Conservation (phyloP, 2,329 filamentous ascomycete genomes). For the Xylariaceae sp. region DNA sequence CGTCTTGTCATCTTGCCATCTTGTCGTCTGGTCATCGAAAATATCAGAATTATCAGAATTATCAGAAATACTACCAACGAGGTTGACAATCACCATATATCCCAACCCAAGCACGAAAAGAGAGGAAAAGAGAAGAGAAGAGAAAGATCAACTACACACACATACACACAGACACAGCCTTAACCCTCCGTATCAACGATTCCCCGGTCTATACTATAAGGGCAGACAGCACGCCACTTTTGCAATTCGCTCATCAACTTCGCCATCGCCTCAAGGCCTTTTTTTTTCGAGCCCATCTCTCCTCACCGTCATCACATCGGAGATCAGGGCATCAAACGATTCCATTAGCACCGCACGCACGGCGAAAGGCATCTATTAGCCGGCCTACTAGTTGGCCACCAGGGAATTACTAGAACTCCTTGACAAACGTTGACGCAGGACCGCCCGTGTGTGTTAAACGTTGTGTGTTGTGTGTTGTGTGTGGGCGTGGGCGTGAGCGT, state of each 20-base stretch:
- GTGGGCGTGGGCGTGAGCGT: not conserved
- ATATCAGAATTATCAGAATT: no score
- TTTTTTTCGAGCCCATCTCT: not conserved
- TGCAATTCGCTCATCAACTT: not conserved
- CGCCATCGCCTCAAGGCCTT: slow-evolving; percentile 1
- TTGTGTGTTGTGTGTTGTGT: no score
- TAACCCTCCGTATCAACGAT: not conserved
- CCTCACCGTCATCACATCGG: not conserved
- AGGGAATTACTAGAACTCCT: slow-evolving; percentile 16
- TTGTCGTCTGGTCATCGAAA: no score
- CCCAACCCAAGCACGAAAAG: not conserved
- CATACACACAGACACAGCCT: not conserved
- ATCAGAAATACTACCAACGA: not conserved
- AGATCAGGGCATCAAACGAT: slow-evolving; percentile 4
- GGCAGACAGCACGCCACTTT: not conserved
- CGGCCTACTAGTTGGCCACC: slow-evolving; percentile 21
- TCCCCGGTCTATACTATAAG: not conserved
- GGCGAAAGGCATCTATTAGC: slow-evolving; percentile 2
- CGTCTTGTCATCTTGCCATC: no score
- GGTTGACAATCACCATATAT: slow-evolving; percentile 3
- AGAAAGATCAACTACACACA: not conserved
- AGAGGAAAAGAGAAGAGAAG: not conserved
- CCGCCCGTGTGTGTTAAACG: slow-evolving; percentile 14
- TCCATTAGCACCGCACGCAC: not conserved
- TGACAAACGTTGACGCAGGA: slow-evolving; percentile 19